Evolutionary conservation across 1,284 basidiomycete genomes (phyloP), one percentile per base, ranked within the genome.

Genomic region (Austroboletus niveus): DNA sequence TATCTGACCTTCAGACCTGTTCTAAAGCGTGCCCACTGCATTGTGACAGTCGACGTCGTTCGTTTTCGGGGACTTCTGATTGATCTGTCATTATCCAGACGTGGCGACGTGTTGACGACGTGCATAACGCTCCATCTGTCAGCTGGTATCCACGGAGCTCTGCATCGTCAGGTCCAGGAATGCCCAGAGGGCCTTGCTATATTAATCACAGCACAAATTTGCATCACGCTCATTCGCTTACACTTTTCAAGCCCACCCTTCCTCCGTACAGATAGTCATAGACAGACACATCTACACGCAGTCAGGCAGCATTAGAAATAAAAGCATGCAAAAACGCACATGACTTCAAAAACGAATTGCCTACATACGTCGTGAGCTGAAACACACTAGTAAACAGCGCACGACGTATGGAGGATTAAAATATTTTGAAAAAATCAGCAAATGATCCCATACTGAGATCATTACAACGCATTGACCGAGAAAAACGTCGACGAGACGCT

Each of bases 331-430:
- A 5, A 5, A 10, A 2, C 80, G 62, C 56, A 82, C 83, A 85
- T 31, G 78, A 82, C 69, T 87, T 88, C 36, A 87, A 60, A 69
- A 92, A 92, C 56, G 82, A 81, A 60, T 85, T 87, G 1, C 79
- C 77, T 77, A 8, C 8, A 38, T 8, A 14, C 14, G 17, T 11
- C 32, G 15, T 48, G 22, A 50, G 47, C 14, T 8, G 11, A 10
- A 22, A 3, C 9, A 42, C 17, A 17, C 20, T 24, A 24, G 17
- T 4, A 20, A 5, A 36, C 35, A 6, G 15, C 35, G 8, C 12
- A 15, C 8, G 47, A 58, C 58, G 2, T 42, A 61, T 54, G 46
- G 47, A 52, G 51, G 39, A 56, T 48, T 34, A 31, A 35, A 4
- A 54, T 48, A 17, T 47, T 7, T 17, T 17, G 17, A 17, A 17